Evolutionary conservation across 2,329 filamentous ascomycete species (phyloP), one percentile per base, ranked within the genome.

Genomic region (Zopfia rhizophila): DNA sequence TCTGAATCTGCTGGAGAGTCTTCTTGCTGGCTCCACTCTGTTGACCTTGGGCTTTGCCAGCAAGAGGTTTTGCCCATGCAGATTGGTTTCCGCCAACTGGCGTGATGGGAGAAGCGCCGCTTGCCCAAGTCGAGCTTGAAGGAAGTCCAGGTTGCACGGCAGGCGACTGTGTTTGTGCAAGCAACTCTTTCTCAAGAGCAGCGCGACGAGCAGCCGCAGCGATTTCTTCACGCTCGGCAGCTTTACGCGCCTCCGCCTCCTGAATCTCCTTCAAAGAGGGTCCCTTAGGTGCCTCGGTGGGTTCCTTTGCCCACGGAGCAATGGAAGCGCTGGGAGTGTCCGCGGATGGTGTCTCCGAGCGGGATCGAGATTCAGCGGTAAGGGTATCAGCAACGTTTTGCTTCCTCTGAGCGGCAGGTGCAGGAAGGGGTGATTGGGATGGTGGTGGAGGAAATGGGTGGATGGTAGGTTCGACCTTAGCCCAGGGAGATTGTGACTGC

Each of bases 231-330:
- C 85, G 87, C 73, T 95, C 90, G 38, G 93, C 93, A 8, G 92
- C 92, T 69, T 94, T 95, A 65, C 89, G 90, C 24, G 93, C 93
- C 71, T 99, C 94, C 4, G 90, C 88, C 71, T 96, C 93, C 70
- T 99, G 94, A 17, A 99, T 99, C 67, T 99, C 92, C 75, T 91
- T 96, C 53, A 99, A 78, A 49, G 92, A 97, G 2, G 93, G 94
- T 0, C 91, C 92, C 72, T 90, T 95, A 28, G 90, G 85, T 4
- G 79, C 75, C 36, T 89, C 87, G 28, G 78, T 75, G 3, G 83
- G 82, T 55, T 97, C 91, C 70, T 94, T 94, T 4, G 94, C 94
- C 94, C 94, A 99, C 0, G 94, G 94, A 0, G 94, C 94, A 56
- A 97, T 77, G 0, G 93, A 90, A 3, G 91, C 80, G 38, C 81